Conservation (phyloP, 2,329 filamentous ascomycete species). For the Colletotrichum cuscutae region DNA sequence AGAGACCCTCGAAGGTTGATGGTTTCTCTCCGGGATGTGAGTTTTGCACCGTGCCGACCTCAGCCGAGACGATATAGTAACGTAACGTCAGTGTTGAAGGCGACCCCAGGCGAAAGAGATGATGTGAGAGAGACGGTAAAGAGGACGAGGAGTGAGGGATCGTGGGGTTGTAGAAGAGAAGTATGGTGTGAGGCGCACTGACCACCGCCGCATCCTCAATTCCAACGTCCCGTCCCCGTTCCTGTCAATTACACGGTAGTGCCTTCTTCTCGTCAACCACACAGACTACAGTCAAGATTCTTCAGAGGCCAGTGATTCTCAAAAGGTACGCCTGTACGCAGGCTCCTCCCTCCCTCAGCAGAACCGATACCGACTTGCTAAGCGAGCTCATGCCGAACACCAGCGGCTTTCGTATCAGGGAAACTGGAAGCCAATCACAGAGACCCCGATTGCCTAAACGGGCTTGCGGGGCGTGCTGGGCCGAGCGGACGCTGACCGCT, state of each 20-base stretch:
- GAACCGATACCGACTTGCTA: background rate
- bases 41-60: background rate
- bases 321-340: too few relatives aligned
- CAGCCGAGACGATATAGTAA: background rate
- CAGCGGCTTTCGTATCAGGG: background rate
- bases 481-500: background rate
- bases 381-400: background rate
- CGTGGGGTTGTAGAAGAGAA: background rate
- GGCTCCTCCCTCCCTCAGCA: background rate
- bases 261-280: background rate
- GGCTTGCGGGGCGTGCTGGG: background rate
- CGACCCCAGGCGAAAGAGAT: background rate
- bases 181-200: background rate
- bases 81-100: background rate
- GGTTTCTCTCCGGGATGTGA: constrained; percentile 20
- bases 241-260: background rate
- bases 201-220: constrained; percentile 12
- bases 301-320: too few relatives aligned
- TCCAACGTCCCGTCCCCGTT: background rate
- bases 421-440: background rate
- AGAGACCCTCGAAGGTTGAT: constrained; percentile 8
- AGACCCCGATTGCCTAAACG: background rate
- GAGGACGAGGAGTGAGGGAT: background rate
- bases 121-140: background rate
- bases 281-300: background rate